These are phyloP conservation scores for Heracleum sosnowskyi DNA, from an alignment of 129 eudicot species.

Conservation along the genomic window DNA sequence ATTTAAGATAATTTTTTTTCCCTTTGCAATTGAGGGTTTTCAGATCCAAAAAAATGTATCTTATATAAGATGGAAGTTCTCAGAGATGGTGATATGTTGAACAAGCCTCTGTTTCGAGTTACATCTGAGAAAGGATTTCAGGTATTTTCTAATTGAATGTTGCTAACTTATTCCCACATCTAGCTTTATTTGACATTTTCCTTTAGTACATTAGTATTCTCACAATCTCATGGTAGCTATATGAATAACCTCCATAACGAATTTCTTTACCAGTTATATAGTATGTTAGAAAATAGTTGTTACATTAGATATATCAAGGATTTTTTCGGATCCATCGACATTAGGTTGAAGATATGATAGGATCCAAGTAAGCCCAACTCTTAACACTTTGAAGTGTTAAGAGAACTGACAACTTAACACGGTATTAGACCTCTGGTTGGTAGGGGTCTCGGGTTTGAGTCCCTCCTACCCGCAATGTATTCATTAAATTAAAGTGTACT, in stretches of 20 bases:
- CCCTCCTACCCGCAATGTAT: no score
- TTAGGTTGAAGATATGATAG: no score
- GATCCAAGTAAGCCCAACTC: no score
- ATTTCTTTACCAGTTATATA: not conserved
- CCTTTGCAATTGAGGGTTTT: slow-evolving; percentile 10
- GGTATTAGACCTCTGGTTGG: no score
- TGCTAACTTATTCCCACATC: no score
- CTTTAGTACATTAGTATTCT: not conserved
- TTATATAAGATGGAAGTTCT: slow-evolving; percentile 75
- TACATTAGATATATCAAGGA: no score
- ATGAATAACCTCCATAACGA: not conserved
- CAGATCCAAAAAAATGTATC: slow-evolving; percentile 51
- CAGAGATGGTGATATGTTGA: slow-evolving; percentile 48
- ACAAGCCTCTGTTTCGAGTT: slow-evolving; percentile 61
- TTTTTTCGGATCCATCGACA: no score
- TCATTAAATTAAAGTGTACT: no score
- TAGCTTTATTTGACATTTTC: not conserved
- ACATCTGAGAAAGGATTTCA: slow-evolving; percentile 66
- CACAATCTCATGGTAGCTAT: not conserved
- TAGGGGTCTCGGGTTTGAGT: no score
- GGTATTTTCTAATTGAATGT: slow-evolving; percentile 31
- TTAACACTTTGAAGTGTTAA: no score
- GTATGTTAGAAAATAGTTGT: not conserved
- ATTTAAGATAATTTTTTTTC: not conserved
- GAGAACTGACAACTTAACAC: no score